Evolutionary conservation across 108 stramenopile species (phyloP).

Genomic region (Pseudonitzschia delicatissima): DNA sequence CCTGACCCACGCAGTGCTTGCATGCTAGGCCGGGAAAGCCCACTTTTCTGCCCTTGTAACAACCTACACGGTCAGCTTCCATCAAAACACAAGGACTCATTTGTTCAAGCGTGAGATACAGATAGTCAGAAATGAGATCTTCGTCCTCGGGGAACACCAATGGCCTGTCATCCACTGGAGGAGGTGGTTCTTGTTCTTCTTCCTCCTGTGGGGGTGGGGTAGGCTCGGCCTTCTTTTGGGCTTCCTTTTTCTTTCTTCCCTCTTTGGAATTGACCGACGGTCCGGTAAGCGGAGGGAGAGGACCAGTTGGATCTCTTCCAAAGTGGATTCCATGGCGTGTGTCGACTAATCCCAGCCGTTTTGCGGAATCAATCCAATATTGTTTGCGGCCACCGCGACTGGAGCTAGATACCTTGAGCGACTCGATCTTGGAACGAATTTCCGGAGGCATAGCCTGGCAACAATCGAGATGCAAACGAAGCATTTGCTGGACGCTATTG

Average conservation of each 20-base stretch:
- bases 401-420: conserved; percentile 59
- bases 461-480: conserved; percentile 73
- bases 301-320: conserved; percentile 68
- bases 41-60: conserved; percentile 71
- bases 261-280: conserved; percentile 51
- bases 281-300: conserved; percentile 60
- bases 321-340: conserved; percentile 81
- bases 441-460: conserved; percentile 65
- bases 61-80: conserved; percentile 66
- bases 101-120: conserved; percentile 81
- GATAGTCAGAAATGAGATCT: conserved; percentile 69
- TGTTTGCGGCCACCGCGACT: conserved; percentile 87
- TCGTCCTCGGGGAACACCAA: conserved; percentile 65
- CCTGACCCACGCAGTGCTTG: conserved; percentile 80
- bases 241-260: conserved; percentile 41
- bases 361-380: conserved; percentile 87
- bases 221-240: conserved; percentile 26
- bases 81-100: conserved; percentile 77
- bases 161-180: conserved; percentile 53
- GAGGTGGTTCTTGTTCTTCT: conserved; percentile 23
- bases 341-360: conserved; percentile 73
- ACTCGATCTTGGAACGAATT: conserved; percentile 54
- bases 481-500: conserved; percentile 87
- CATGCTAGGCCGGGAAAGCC: conserved; percentile 88
- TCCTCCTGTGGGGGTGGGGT: conserved; percentile 19